Evolutionary conservation across 2,329 filamentous ascomycete species (phyloP).

Genomic region (Venturia carpophila): DNA sequence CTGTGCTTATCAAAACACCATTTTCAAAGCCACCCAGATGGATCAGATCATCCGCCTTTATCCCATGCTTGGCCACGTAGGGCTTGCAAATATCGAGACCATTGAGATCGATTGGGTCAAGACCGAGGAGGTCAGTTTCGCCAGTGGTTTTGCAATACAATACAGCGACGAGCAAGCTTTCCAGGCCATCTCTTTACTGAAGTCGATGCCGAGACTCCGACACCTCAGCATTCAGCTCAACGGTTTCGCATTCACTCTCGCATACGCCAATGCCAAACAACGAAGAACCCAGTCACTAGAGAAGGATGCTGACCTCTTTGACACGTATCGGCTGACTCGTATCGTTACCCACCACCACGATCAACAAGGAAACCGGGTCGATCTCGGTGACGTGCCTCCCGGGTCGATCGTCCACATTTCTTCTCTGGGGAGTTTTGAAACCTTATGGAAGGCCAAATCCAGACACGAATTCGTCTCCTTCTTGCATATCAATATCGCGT

Average conservation of each 20-base stretch:
- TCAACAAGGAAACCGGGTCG: not conserved
- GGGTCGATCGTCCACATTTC: not conserved
- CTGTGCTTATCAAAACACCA: not conserved
- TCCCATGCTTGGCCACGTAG: not conserved
- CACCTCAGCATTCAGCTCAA: not conserved
- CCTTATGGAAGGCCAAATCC: not conserved
- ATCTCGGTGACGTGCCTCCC: not conserved
- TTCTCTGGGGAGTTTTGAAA: not conserved
- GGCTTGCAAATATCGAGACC: constrained; percentile 1
- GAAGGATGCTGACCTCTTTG: not conserved
- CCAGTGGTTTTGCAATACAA: not conserved
- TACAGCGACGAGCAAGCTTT: constrained; percentile 5
- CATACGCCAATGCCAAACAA: not conserved
- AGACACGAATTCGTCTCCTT: not conserved
- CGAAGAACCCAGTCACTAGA: not conserved
- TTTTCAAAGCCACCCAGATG: not conserved
- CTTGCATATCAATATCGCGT: not conserved
- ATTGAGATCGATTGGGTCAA: constrained; percentile 7
- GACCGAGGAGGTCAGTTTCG: constrained; percentile 1
- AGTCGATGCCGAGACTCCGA: not conserved
- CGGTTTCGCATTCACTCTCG: constrained; percentile 7
- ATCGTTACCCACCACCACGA: not conserved
- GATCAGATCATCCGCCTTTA: not conserved
- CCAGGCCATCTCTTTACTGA: not conserved
- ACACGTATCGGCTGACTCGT: not conserved